Evolutionary conservation across 495 filamentous ascomycete species (phyloP).

Genomic region (Thermothielavioides terrestris): DNA sequence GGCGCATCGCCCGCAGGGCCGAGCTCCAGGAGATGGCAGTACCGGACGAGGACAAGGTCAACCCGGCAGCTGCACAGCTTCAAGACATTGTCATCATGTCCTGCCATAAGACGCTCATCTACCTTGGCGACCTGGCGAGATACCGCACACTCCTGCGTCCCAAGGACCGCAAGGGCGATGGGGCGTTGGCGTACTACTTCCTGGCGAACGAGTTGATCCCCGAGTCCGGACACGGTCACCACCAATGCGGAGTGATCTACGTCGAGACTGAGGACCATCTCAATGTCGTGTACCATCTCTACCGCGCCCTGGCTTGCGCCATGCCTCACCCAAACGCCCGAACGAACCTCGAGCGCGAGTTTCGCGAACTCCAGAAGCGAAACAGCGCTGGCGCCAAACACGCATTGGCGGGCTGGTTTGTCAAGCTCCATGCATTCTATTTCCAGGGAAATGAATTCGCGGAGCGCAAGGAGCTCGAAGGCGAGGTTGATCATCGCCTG

Average conservation of each 20-base stretch:
- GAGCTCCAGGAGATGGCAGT: constrained; percentile 42
- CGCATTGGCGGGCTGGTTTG: constrained; percentile 68
- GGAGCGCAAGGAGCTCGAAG: constrained; percentile 76
- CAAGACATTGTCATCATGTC: constrained; percentile 54
- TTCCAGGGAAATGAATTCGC: constrained; percentile 61
- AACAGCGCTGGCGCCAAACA: constrained; percentile 16
- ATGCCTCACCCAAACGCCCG: constrained; percentile 64
- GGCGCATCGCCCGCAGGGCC: constrained; percentile 59
- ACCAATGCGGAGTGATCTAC: constrained; percentile 82
- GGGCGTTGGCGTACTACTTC: constrained; percentile 75
- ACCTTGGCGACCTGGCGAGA: constrained; percentile 82
- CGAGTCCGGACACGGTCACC: constrained; percentile 68
- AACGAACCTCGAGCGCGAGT: constrained; percentile 70
- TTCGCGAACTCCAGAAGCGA: constrained; percentile 49
- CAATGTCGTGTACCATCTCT: constrained; percentile 78
- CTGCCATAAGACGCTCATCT: constrained; percentile 76
- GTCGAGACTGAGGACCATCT: constrained; percentile 68
- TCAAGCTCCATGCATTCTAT: constrained; percentile 78
- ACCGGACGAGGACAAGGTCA: constrained; percentile 30
- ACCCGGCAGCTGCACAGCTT: constrained; percentile 38
- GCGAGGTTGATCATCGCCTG: constrained; percentile 71
- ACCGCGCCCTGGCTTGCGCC: constrained; percentile 64
- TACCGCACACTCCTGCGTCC: constrained; percentile 52
- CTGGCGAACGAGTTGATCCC: constrained; percentile 74
- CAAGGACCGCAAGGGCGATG: constrained; percentile 67